Evolutionary conservation across 2,329 filamentous ascomycete species (phyloP), one percentile per base, ranked within the genome.

Genomic region (Phyllosticta paracitricarpa): DNA sequence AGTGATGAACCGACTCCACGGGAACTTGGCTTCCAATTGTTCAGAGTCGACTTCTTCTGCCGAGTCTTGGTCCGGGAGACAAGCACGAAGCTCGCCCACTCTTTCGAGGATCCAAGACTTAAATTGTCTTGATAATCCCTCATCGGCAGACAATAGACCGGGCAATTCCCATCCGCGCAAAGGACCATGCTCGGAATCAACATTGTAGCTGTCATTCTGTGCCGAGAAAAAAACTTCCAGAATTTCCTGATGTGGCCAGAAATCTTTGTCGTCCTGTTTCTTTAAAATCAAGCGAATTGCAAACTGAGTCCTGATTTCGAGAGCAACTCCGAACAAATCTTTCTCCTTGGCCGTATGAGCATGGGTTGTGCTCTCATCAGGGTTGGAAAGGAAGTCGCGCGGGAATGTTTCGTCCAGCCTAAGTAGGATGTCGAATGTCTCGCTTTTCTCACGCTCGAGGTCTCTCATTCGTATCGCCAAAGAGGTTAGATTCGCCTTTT

Each of bases 241-340:
- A 12, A 76, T 66, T 9, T 68, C 66, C 10, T 24, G 22, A 12
- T 76, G 68, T 3, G 79, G 75, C 63, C 78, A 67, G 55, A 76
- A 79, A 8, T 64, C 65, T 1, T 65, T 63, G 4, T 70, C 65
- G 28, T 71, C 61, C 30, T 71, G 64, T 7, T 70, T 68, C 9
- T 68, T 3, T 82, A 73, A 68, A n/a, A 73, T 64, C 52, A 84
- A 78, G 19, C 79, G 71, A 51, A 84, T 78, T n/a, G 79, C 72
- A 10, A 77, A 72, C 64, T 85, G 83, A 2, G 82, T 84, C 2
- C 82, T 77, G 24, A 85, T 73, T 6, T 82, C 79, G 6, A 85
- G 68, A 1, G 76, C 79, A 24, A 84, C 64, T 58, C 75, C 56
- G 12, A 72, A 63, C 6, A 82, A 64, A 5, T 73, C 69, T 5